A percentile compares a stretch with the other conserved stretches of the same genome.
phyloP scores from a whole-genome alignment of 2,329 filamentous ascomycete species.

The Arthrobotrys conoides region DNA sequence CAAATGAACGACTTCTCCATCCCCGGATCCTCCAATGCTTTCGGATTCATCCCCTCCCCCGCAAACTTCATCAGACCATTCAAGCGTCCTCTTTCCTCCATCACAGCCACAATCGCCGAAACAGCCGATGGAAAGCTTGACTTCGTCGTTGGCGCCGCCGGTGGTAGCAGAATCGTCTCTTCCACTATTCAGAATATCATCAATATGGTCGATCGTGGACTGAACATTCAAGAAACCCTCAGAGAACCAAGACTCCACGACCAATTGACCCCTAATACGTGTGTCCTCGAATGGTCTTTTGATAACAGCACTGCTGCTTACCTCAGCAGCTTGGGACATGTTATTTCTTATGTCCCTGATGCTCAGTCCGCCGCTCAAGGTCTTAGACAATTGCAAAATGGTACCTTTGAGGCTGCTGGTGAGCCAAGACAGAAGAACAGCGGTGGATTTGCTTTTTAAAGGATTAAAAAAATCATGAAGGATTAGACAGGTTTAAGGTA shows the following conservation, averaged over 20 bases:
- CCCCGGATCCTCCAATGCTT: slow-evolving; percentile 75
- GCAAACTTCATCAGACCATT: slow-evolving; percentile 77
- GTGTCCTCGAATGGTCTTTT: slow-evolving; percentile 74
- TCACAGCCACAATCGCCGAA: slow-evolving; percentile 76
- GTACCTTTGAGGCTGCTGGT: slow-evolving; percentile 81
- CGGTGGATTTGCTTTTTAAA: slow-evolving; percentile 74
- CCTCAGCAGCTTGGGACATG: slow-evolving; percentile 73
- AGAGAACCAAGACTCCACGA: slow-evolving; percentile 75
- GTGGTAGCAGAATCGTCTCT: slow-evolving; percentile 78
- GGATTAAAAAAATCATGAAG: not conserved
- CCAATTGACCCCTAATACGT: slow-evolving; percentile 75
- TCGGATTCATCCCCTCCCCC: slow-evolving; percentile 76
- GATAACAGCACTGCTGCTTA: slow-evolving; percentile 75
- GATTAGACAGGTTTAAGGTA: not conserved
- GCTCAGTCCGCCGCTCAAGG: slow-evolving; percentile 76
- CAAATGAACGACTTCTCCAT: slow-evolving; percentile 78
- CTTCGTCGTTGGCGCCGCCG: slow-evolving; percentile 75
- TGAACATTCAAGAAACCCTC: slow-evolving; percentile 72
- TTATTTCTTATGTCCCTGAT: slow-evolving; percentile 74
- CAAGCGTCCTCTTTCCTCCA: slow-evolving; percentile 77
- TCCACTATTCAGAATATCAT: slow-evolving; percentile 77
- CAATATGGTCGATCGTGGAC: slow-evolving; percentile 73
- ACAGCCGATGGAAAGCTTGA: slow-evolving; percentile 73
- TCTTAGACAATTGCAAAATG: slow-evolving; percentile 74
- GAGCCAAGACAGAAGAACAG: slow-evolving; percentile 82